A percentile compares a stretch with the other conserved stretches of the same genome.
phyloP scores from a whole-genome alignment of 257 asterid species.

The Cruciata laevipes region DNA sequence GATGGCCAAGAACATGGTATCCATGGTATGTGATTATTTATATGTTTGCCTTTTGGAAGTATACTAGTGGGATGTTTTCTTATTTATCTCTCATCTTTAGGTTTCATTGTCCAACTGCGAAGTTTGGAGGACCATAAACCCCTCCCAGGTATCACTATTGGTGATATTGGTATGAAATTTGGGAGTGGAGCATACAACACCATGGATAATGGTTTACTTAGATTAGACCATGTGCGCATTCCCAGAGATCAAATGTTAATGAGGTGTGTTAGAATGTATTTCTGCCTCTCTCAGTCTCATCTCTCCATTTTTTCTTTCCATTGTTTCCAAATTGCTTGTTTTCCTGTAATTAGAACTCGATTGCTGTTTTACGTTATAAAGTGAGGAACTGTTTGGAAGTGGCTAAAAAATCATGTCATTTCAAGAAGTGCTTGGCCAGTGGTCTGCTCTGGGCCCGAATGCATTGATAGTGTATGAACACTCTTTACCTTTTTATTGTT shows the following conservation, averaged over 20 bases:
- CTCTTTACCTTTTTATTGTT: conserved; percentile 8
- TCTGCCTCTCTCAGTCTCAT: too few relatives aligned
- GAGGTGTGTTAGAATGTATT: conserved; percentile 42
- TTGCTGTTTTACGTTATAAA: not conserved
- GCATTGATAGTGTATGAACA: not conserved
- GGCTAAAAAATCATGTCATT: not conserved
- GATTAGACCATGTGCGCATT: conserved; percentile 83
- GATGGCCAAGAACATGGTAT: conserved; percentile 83
- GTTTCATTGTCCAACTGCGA: conserved; percentile 89
- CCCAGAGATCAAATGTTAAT: conserved; percentile 96
- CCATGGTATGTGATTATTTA: conserved; percentile 52
- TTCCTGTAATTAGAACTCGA: not conserved
- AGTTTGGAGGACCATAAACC: conserved; percentile 86
- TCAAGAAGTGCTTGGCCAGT: not conserved
- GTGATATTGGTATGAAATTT: conserved; percentile 95
- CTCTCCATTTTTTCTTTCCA: not conserved
- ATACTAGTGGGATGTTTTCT: not conserved
- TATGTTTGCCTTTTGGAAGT: not conserved
- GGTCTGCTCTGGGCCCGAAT: not conserved
- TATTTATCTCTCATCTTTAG: conserved; percentile 22
- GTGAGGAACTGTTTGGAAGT: not conserved
- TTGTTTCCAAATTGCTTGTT: not conserved
- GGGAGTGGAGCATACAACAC: conserved; percentile 98
- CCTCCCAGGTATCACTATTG: conserved; percentile 84
- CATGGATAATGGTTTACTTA: conserved; percentile 93